These are phyloP conservation scores for Suhomyces tanzawaensis DNA, from an alignment of 805 yeast genomes.

Conservation along the genomic window DNA sequence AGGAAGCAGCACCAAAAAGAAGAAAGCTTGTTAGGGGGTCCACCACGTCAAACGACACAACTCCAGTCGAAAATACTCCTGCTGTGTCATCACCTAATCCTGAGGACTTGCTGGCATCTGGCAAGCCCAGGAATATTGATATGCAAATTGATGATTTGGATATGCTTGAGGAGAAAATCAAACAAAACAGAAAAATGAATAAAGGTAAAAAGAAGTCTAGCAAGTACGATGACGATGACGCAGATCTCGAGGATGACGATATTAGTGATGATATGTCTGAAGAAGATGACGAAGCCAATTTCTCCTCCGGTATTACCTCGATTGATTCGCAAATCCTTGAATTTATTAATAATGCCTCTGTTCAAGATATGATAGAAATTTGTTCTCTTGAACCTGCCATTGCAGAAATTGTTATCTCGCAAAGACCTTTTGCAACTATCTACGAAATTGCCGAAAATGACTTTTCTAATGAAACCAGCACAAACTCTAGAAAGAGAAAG, in stretches of 20 bases:
- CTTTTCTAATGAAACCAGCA: conserved; percentile 39
- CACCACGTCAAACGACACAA: conserved; percentile 9
- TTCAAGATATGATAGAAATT: conserved; percentile 75
- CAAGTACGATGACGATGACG: conserved; percentile 28
- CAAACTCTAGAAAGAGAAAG: conserved; percentile 30
- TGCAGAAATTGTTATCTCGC: conserved; percentile 61
- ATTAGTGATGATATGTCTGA: conserved; percentile 50
- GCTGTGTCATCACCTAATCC: neutral
- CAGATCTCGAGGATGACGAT: conserved; percentile 43
- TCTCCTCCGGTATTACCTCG: conserved; percentile 36
- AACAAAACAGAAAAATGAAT: conserved; percentile 22
- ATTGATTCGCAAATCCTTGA: conserved; percentile 68
- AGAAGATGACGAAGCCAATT: conserved; percentile 37
- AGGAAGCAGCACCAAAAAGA: conserved; percentile 23
- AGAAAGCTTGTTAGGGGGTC: conserved; percentile 38
- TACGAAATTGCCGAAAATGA: conserved; percentile 58
- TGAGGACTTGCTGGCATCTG: neutral
- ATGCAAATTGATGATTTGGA: conserved; percentile 32
- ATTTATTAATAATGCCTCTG: conserved; percentile 76
- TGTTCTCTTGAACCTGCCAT: conserved; percentile 64
- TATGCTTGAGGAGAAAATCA: conserved; percentile 37
- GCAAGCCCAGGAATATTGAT: neutral
- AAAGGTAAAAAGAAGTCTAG: conserved; percentile 11
- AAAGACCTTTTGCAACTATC: conserved; percentile 68
- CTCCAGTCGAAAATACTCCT: neutral